Evolutionary conservation across 2,329 filamentous ascomycete species (phyloP), one percentile per base, ranked within the genome.

Genomic region (Dothideomycetes sp.): DNA sequence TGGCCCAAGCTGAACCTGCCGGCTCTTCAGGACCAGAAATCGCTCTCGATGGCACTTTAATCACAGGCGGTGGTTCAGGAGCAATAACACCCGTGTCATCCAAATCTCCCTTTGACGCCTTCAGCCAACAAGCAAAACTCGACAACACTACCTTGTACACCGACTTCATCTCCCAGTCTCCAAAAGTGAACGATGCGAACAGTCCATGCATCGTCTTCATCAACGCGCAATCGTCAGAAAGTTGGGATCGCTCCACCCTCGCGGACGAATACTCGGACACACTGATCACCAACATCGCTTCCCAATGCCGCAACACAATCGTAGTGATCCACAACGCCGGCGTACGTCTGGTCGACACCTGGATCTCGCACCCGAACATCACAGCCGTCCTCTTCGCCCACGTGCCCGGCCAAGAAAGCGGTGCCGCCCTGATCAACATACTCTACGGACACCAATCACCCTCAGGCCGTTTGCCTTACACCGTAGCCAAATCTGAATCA

Each of bases 1-100:
- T 45, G 3, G 22, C 50, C 5, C 56, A 59, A 2, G 25, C 71
- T 73, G 0, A 67, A 65, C 37, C 44, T 16, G 44, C 40, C 16
- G 34, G 31, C 25, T 33, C 23, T 23, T 28, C 38, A 18, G 38
- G 43, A 20, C 36, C 36, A 19, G 43, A 46, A 25, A 40, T 50
- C 10, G 55, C 54, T 23, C 43, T 50, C 25, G 52, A 52, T 19
- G 55, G 56, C 8, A 57, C 54, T 1, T 33, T 57, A 8, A 52
- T 51, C 20, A 46, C 44, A 13, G 38, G 56, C 19, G 55, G 53
- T 19, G 56, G 56, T 13, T 55, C 51, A 6, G 55, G 56, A 12
- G 49, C 50, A 7, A 49, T 47, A 27, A 49, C 48, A 4, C 51
- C 53, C 1, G 43, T 47, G 3, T 51, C 47, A 42, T 43, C 51